Evolutionary conservation across 371 early-diverging fungal genomes (phyloP), one percentile per base, ranked within the genome.

Genomic region (Mucor velutinosus): DNA sequence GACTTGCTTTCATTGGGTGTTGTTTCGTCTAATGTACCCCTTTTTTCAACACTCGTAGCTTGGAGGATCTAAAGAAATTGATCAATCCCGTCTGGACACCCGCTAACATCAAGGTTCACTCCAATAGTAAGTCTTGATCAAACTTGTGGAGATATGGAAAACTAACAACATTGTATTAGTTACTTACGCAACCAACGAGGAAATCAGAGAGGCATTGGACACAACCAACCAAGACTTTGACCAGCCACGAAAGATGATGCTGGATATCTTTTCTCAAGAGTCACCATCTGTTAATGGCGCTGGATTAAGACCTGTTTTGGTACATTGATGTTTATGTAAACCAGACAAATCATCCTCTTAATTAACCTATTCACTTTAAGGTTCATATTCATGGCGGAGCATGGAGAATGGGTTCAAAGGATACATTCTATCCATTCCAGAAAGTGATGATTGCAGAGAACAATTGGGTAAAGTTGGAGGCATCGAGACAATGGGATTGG

Each of bases 301-400:
- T 45, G 56, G 51, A 23, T 49, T 62, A 67, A 77, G 81, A 15
- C 89, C 89, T 35, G 79, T 89, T 15, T 67, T 89, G 45, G 64
- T 63, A 63, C 41, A 8, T 7, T 19, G n/a, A n/a, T n/a, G 30
- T 6, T 32, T 17, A 33, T 57, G n/a, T 33, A n/a, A 7, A 25
- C 4, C 4, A 30, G 30, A 30, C 30, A 27, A 29, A 53, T 29
- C 23, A 29, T 8, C 4, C 47, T 30, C 30, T 30, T 30, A 30
- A 30, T 30, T 30, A 30, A 30, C 30, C 30, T 30, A 2, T 30
- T 33, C 8, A 5, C 1, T 33, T 32, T 7, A 35, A 63, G 64
- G 74, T 88, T 49, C 87, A 87, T 72, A 76, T 89, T 41, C 92
- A 90, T 75, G 89, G 89, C 15, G 90, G 90, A 14, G 83, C 82